Evolutionary conservation across 192 early-diverging fungal species (phyloP).

Genomic region (Coemansia sp.): DNA sequence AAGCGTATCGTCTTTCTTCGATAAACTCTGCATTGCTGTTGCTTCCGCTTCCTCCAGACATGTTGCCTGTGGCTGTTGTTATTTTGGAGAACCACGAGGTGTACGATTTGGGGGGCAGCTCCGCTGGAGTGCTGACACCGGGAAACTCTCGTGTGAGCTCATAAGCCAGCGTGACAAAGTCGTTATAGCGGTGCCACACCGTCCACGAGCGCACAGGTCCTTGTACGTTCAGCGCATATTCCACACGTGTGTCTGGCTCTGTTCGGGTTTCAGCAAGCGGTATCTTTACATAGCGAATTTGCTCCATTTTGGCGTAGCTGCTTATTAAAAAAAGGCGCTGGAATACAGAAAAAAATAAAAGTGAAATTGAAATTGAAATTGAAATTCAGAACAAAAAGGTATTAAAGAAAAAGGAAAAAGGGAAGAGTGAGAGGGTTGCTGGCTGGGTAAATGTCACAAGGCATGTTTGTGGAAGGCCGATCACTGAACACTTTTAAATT

Average conservation of each 20-base stretch:
- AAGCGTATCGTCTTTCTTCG: slow-evolving; percentile 71
- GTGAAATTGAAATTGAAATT: slow-evolving; percentile 1
- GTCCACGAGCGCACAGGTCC: slow-evolving; percentile 81
- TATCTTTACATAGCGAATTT: slow-evolving; percentile 55
- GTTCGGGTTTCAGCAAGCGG: slow-evolving; percentile 40
- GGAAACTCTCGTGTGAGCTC: slow-evolving; percentile 69
- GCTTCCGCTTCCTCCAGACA: slow-evolving; percentile 13
- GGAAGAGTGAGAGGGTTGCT: no score
- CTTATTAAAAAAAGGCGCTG: no score
- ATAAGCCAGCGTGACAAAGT: slow-evolving; percentile 72
- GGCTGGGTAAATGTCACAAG: neutral
- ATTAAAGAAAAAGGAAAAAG: slow-evolving; percentile 5
- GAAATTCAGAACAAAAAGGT: slow-evolving; percentile 1
- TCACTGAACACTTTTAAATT: no score
- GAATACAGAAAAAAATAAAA: neutral
- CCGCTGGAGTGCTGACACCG: slow-evolving; percentile 58
- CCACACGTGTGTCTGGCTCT: slow-evolving; percentile 60
- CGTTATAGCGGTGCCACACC: slow-evolving; percentile 83
- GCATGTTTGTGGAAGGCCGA: neutral
- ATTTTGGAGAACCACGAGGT: slow-evolving; percentile 57
- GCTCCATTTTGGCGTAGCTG: slow-evolving; percentile 28
- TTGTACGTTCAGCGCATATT: slow-evolving; percentile 72
- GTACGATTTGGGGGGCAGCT: slow-evolving; percentile 73
- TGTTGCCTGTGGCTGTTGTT: slow-evolving; percentile 11
- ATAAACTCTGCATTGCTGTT: slow-evolving; percentile 39